These are phyloP conservation scores for Trichophyton mentagrophytes DNA, from an alignment of 2,329 filamentous ascomycete genomes.

Conservation along the genomic window DNA sequence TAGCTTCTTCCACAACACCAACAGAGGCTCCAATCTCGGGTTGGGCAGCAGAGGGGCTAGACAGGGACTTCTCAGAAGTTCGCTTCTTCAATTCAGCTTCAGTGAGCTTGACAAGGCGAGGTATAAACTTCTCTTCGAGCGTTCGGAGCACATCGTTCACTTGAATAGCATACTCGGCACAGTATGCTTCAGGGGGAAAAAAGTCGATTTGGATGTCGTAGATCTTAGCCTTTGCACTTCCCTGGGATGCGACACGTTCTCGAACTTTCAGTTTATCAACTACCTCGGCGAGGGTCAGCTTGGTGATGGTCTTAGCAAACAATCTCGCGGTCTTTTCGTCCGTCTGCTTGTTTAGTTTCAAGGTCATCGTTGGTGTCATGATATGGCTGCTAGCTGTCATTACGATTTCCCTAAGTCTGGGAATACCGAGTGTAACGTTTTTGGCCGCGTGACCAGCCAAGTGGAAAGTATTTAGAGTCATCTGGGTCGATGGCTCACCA, in stretches of 20 bases:
- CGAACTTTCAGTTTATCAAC: conserved; percentile 68
- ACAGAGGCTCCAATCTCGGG: conserved; percentile 60
- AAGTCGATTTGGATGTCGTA: conserved; percentile 74
- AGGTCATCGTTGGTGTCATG: conserved; percentile 63
- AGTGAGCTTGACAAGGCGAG: conserved; percentile 55
- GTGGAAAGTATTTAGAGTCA: conserved; percentile 99
- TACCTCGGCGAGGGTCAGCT: conserved; percentile 70
- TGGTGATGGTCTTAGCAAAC: conserved; percentile 87
- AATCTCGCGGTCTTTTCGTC: conserved; percentile 54
- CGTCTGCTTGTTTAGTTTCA: conserved; percentile 63
- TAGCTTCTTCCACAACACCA: conserved; percentile 42
- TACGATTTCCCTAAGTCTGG: conserved; percentile 88
- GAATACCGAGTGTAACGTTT: conserved; percentile 98
- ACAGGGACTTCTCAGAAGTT: conserved; percentile 43
- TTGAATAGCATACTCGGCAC: conserved; percentile 69
- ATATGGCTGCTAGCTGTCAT: conserved; percentile 92
- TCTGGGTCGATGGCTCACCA: conserved; percentile 94
- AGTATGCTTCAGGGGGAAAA: conserved; percentile 75
- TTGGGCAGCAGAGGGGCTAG: conserved; percentile 52
- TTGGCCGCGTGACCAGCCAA: conserved; percentile 96
- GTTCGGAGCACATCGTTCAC: conserved; percentile 63
- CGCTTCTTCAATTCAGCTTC: conserved; percentile 71
- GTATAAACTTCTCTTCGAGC: conserved; percentile 69
- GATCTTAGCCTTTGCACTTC: conserved; percentile 61
- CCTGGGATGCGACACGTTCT: conserved; percentile 60